These are phyloP conservation scores for Saksenaea oblongispora DNA, from an alignment of 371 early-diverging fungal genomes.

Conservation along the genomic window DNA sequence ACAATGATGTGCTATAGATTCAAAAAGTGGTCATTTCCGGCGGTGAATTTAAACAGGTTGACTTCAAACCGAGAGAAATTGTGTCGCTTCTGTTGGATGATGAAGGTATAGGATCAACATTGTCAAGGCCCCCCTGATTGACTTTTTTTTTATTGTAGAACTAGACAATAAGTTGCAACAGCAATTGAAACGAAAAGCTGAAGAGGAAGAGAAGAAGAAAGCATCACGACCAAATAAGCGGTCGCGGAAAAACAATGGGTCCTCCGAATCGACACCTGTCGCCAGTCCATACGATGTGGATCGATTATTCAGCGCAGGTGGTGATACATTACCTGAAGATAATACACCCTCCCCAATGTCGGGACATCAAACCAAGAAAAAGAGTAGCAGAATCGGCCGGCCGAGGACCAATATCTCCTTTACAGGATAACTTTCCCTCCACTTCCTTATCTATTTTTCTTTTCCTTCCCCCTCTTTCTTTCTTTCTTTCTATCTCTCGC, in stretches of 20 bases:
- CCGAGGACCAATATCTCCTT: constrained; percentile 49
- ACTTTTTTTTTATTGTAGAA: constrained; percentile 25
- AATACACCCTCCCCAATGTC: constrained; percentile 16
- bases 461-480: not conserved
- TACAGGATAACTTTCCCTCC: constrained; percentile 17
- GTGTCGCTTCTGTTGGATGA: constrained; percentile 86
- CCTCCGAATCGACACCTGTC: constrained; percentile 29
- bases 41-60: constrained; percentile 82
- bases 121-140: not conserved
- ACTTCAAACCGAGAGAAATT: constrained; percentile 87
- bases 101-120: constrained; percentile 39
- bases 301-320: constrained; percentile 41
- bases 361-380: constrained; percentile 25
- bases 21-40: constrained; percentile 97
- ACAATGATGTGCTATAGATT: constrained; percentile 44
- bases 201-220: constrained; percentile 54
- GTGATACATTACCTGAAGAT: constrained; percentile 34
- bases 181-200: constrained; percentile 62
- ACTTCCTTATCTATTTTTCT: not conserved
- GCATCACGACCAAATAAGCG: constrained; percentile 36
- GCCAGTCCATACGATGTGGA: constrained; percentile 34
- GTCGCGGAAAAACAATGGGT: constrained; percentile 34
- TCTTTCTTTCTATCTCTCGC: not conserved
- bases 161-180: constrained; percentile 58
- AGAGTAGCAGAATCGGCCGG: constrained; percentile 40